These are phyloP conservation scores for Biancaea sappan DNA, from an alignment of 306 rosid species.

Conservation along the genomic window DNA sequence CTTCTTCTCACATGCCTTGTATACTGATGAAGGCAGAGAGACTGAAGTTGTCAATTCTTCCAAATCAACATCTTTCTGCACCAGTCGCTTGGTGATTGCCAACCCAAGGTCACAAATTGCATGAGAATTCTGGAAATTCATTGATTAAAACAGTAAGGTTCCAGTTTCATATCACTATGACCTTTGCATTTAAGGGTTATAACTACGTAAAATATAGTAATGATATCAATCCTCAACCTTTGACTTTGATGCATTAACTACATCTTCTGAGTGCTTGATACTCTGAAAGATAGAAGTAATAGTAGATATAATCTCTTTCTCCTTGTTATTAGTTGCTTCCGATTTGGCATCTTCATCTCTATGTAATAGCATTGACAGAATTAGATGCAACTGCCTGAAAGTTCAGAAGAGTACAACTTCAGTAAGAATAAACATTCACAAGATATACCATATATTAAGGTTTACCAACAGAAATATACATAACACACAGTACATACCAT, in stretches of 20 bases:
- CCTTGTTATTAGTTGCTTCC: conserved; percentile 50
- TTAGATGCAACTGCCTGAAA: conserved; percentile 81
- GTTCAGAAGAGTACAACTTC: conserved; percentile 29
- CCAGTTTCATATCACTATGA: conserved; percentile 17
- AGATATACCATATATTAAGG: conserved; percentile 24
- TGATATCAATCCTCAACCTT: conserved; percentile 58
- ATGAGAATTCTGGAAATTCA: conserved; percentile 80
- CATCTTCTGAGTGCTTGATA: conserved; percentile 83
- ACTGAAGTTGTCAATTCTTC: conserved; percentile 57
- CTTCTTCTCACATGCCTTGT: conserved; percentile 68
- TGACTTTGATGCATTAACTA: conserved; percentile 68
- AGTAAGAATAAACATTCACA: conserved; percentile 32
- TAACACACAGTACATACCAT: not conserved
- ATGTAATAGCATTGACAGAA: conserved; percentile 75
- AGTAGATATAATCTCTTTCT: conserved; percentile 62
- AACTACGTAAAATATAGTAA: conserved; percentile 9
- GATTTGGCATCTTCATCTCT: conserved; percentile 83
- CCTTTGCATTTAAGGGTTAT: not conserved
- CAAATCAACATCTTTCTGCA: conserved; percentile 57
- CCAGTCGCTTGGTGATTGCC: conserved; percentile 72
- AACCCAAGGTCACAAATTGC: conserved; percentile 95
- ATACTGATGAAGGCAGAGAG: conserved; percentile 67
- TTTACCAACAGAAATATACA: conserved; percentile 8
- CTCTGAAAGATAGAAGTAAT: conserved; percentile 68
- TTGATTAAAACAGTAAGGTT: conserved; percentile 39